Conservation (phyloP, 305 asterid genomes). For the Andrographis paniculata region DNA sequence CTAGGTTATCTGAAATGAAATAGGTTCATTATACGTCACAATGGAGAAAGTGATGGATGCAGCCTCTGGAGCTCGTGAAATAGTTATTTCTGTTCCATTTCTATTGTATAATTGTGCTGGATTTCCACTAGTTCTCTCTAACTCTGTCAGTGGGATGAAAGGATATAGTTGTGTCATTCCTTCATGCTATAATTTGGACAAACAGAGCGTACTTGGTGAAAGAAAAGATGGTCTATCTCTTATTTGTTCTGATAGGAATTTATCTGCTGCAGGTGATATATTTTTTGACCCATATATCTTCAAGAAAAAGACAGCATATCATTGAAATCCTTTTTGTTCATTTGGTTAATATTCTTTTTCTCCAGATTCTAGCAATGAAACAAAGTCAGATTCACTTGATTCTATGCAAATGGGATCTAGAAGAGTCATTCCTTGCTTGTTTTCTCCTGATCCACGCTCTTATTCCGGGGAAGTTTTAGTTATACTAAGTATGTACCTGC, state of each 20-base stretch:
- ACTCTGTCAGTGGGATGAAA: conserved; percentile 49
- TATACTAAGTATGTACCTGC: conserved; percentile 53
- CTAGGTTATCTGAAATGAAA: conserved; percentile 20
- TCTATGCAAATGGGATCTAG: conserved; percentile 29
- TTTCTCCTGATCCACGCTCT: conserved; percentile 75
- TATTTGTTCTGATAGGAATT: conserved; percentile 45
- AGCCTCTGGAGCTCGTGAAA: conserved; percentile 93
- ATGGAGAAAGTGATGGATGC: conserved; percentile 95
- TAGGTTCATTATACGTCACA: conserved; percentile 72
- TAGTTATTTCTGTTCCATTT: conserved; percentile 70
- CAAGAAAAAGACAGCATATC: conserved; percentile 14
- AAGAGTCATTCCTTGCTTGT: conserved; percentile 63
- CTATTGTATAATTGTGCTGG: conserved; percentile 90
- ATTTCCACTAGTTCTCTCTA: conserved; percentile 65
- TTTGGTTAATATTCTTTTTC: conserved; percentile 25
- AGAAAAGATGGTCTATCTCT: conserved; percentile 73
- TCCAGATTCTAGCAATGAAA: conserved; percentile 35
- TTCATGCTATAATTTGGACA: conserved; percentile 73
- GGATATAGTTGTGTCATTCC: conserved; percentile 58
- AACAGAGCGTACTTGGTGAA: conserved; percentile 38
- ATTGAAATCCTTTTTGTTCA: conserved; percentile 14
- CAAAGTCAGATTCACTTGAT: conserved; percentile 34
- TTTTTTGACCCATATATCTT: conserved; percentile 19
- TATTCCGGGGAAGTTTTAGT: conserved; percentile 67
- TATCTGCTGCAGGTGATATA: conserved; percentile 33